Conservation (phyloP, 179 eudicot species). For the Beta macrorhiza region DNA sequence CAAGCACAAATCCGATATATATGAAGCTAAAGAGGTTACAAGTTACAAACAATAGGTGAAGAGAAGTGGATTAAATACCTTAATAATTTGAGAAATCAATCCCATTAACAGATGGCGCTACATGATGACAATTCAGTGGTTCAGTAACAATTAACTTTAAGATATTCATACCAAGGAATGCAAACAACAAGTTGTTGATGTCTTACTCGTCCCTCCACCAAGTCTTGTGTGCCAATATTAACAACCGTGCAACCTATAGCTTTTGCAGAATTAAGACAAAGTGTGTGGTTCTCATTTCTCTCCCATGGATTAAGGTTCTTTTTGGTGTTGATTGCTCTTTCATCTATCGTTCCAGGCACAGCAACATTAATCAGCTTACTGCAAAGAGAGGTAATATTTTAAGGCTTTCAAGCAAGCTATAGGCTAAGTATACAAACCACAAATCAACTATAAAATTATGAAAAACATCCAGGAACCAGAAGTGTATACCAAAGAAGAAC, state of each 20-base stretch:
- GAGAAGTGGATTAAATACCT: conserved; percentile 42
- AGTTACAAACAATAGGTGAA: not conserved
- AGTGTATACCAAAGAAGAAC: conserved; percentile 67
- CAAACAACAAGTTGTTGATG: not conserved
- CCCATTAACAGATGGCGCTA: conserved; percentile 81
- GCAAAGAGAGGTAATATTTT: conserved; percentile 27
- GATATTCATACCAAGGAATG: conserved; percentile 17
- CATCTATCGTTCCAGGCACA: conserved; percentile 83
- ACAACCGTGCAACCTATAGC: conserved; percentile 92
- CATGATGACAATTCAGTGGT: conserved; percentile 24
- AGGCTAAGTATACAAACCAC: not conserved
- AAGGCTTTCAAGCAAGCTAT: not conserved
- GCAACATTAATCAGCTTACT: conserved; percentile 88
- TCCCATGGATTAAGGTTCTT: conserved; percentile 70
- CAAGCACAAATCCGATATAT: not conserved
- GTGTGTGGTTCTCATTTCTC: conserved; percentile 78
- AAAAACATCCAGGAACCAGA: not conserved
- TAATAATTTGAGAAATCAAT: conserved; percentile 74
- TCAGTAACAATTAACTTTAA: conserved; percentile 4
- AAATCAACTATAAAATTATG: not conserved
- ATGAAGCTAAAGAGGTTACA: not conserved
- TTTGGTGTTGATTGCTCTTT: conserved; percentile 77
- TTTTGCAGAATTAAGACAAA: conserved; percentile 82
- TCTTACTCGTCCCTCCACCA: conserved; percentile 80
- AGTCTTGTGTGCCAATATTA: conserved; percentile 75